Conservation (phyloP, 495 filamentous ascomycete genomes). For the Copromyces sp. region DNA sequence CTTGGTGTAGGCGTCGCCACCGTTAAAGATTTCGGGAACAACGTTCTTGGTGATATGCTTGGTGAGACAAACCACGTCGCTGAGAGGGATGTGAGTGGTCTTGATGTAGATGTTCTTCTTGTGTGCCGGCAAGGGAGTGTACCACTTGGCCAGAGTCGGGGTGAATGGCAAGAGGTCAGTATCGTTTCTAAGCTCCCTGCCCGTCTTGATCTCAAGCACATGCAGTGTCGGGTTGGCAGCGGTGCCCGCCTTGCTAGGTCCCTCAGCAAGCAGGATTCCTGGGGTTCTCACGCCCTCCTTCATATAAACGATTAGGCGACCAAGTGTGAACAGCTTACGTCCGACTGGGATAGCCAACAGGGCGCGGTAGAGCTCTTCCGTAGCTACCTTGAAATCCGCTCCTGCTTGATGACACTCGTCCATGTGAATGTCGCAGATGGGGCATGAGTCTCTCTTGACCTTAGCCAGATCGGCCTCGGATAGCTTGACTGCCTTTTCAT, state of each 20-base stretch:
- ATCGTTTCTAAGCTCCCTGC: conserved; percentile 53
- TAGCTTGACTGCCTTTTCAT: conserved; percentile 87
- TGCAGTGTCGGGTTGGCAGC: conserved; percentile 55
- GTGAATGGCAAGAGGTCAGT: conserved; percentile 75
- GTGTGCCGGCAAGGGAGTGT: conserved; percentile 48
- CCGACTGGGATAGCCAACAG: conserved; percentile 66
- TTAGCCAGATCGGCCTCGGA: conserved; percentile 85
- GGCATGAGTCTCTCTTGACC: conserved; percentile 75
- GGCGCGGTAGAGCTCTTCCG: conserved; percentile 60
- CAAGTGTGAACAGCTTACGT: conserved; percentile 61
- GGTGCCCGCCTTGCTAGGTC: conserved; percentile 43
- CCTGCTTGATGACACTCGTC: conserved; percentile 68
- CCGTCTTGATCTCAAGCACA: conserved; percentile 61
- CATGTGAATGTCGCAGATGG: conserved; percentile 71
- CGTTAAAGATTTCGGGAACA: conserved; percentile 40
- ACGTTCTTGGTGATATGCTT: conserved; percentile 56
- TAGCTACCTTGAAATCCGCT: conserved; percentile 65
- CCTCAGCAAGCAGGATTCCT: conserved; percentile 71
- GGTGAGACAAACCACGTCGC: conserved; percentile 74
- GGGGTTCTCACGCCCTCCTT: conserved; percentile 69
- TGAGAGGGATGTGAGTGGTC: conserved; percentile 51
- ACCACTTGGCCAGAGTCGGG: conserved; percentile 48
- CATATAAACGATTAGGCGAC: conserved; percentile 59
- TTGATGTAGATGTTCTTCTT: conserved; percentile 55
- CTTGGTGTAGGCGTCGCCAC: conserved; percentile 27